Conservation (phyloP, 805 yeast species). For the Saccharomycopsis selenospora region DNA sequence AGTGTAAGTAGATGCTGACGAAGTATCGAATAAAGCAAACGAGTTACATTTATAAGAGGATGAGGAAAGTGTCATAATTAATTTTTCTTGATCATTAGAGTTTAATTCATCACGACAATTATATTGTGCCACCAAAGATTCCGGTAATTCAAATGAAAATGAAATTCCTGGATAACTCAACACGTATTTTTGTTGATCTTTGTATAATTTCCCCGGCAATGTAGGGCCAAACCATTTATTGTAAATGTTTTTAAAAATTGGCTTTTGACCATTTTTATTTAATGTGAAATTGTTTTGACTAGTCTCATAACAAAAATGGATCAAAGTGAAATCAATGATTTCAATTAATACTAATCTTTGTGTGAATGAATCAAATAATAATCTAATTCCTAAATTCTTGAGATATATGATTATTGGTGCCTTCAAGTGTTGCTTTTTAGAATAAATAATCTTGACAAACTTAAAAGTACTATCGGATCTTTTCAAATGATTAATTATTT, state of each 20-base stretch:
- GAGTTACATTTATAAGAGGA: conserved; percentile 4
- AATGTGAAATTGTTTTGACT: neutral
- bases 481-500: conserved; percentile 15
- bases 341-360: conserved; percentile 15
- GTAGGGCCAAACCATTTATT: conserved; percentile 54
- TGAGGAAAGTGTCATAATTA: conserved; percentile 2
- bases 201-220: conserved; percentile 40
- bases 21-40: neutral
- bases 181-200: conserved; percentile 28
- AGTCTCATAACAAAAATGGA: conserved; percentile 9
- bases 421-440: conserved; percentile 8
- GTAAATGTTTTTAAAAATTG: conserved; percentile 36
- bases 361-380: conserved; percentile 15
- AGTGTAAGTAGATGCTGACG: neutral
- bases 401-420: conserved; percentile 16
- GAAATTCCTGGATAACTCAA: conserved; percentile 48
- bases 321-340: conserved; percentile 12
- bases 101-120: neutral
- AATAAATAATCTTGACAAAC: conserved; percentile 13
- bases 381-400: conserved; percentile 14
- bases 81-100: conserved; percentile 4
- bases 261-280: conserved; percentile 9
- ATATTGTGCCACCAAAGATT: neutral
- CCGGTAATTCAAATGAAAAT: conserved; percentile 25
- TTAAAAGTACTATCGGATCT: neutral